Evolutionary conservation across 352 stramenopile species (phyloP).

Genomic region (Nothophytophthora sp.): DNA sequence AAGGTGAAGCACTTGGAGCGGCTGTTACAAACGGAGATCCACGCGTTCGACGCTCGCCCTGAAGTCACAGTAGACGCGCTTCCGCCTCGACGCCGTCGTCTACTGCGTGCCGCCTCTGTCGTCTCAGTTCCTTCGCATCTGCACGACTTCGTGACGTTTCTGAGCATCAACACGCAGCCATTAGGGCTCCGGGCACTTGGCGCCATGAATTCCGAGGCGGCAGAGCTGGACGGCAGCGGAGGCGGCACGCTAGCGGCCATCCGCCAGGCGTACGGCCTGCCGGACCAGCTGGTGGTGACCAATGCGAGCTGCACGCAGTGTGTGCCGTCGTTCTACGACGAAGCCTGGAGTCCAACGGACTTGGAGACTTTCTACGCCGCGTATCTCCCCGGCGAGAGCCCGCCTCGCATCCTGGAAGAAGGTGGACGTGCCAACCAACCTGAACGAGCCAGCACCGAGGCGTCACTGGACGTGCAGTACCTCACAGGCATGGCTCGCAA

Average conservation of each 20-base stretch:
- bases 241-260: conserved; percentile 43
- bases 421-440: conserved; percentile 48
- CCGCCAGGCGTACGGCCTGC: conserved; percentile 66
- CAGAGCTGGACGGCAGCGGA: conserved; percentile 5
- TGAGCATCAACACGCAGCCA: conserved; percentile 74
- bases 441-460: conserved; percentile 56
- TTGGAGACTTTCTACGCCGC: conserved; percentile 56
- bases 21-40: conserved; percentile 52
- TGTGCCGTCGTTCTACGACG: conserved; percentile 79
- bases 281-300: conserved; percentile 61
- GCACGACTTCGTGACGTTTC: conserved; percentile 47
- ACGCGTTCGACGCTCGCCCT: conserved; percentile 43
- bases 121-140: conserved; percentile 45
- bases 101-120: conserved; percentile 40
- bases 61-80: background rate
- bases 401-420: conserved; percentile 59
- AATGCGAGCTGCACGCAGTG: conserved; percentile 65
- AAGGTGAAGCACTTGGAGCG: conserved; percentile 47
- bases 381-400: conserved; percentile 44
- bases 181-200: conserved; percentile 50
- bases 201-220: conserved; percentile 20
- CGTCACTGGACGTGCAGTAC: conserved; percentile 91
- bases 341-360: conserved; percentile 60
- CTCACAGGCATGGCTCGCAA: conserved; percentile 83
- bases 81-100: conserved; percentile 16